phyloP scores from a whole-genome alignment of 257 asterid species.

The Scutellaria barbata region DNA sequence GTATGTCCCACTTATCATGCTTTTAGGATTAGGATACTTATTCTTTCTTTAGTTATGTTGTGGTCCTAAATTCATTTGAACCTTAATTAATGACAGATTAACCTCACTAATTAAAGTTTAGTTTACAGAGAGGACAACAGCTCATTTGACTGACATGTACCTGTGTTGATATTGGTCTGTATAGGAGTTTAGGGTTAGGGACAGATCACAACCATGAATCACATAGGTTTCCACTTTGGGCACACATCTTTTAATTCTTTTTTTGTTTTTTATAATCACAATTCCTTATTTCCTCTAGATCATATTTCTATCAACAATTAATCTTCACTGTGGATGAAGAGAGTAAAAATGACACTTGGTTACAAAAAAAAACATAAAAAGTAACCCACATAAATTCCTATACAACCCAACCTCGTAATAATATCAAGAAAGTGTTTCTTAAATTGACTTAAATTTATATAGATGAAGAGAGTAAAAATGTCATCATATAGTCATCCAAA shows the following conservation, averaged over 20 bases:
- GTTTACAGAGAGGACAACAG: conserved; percentile 33
- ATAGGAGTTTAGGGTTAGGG: no score
- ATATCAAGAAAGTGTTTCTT: no score
- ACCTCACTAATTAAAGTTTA: conserved; percentile 38
- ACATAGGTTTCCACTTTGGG: no score
- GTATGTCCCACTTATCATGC: conserved; percentile 35
- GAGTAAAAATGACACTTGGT: no score
- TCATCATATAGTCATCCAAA: background rate
- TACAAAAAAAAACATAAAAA: no score
- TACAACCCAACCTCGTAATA: no score
- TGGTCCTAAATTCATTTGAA: conserved; percentile 20
- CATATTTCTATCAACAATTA: background rate
- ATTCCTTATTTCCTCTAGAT: background rate
- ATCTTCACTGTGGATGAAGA: no score
- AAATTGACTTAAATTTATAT: background rate
- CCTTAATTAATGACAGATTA: conserved; percentile 36
- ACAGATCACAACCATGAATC: no score
- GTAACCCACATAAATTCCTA: no score
- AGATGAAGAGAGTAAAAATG: background rate
- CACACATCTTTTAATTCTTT: no score
- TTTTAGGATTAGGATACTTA: background rate
- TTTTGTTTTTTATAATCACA: background rate
- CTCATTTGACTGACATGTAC: background rate
- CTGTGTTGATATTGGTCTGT: no score
- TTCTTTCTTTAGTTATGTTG: conserved; percentile 1